These are phyloP conservation scores for Aspergillus neotritici DNA, from an alignment of 2,329 filamentous ascomycete species.

Conservation along the genomic window DNA sequence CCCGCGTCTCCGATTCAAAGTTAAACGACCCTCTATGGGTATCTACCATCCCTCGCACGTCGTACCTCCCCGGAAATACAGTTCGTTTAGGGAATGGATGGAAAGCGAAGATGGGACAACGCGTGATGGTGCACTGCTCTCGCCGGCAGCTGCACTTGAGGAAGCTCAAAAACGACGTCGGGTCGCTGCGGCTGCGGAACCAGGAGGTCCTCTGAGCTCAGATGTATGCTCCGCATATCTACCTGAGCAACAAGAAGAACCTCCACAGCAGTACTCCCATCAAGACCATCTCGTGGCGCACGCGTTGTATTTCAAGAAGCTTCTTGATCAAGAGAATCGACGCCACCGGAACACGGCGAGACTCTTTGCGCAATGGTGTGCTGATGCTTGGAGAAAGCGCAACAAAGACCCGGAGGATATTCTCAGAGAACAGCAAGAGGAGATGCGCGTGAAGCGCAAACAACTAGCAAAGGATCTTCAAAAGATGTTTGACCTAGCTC, in stretches of 20 bases:
- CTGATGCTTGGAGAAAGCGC: conserved; percentile 38
- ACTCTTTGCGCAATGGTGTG: conserved; percentile 58
- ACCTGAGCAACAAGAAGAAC: conserved; percentile 68
- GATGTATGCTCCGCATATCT: conserved; percentile 66
- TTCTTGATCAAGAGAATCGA: conserved; percentile 73
- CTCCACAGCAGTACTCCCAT: conserved; percentile 75
- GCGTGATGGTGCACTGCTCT: conserved; percentile 42
- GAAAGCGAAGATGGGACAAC: conserved; percentile 45
- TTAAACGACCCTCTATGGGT: conserved; percentile 47
- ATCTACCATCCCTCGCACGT: conserved; percentile 50
- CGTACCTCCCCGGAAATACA: conserved; percentile 40
- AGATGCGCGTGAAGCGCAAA: conserved; percentile 64
- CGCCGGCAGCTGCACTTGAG: conserved; percentile 56
- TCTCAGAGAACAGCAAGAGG: conserved; percentile 66
- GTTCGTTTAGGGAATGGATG: conserved; percentile 62
- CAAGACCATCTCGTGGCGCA: conserved; percentile 79
- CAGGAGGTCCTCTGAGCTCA: conserved; percentile 68
- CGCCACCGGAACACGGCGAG: conserved; percentile 73
- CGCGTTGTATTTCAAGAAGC: conserved; percentile 69
- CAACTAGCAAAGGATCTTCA: conserved; percentile 62
- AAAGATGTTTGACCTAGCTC: conserved; percentile 56
- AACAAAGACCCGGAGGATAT: conserved; percentile 62
- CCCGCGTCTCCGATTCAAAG: conserved; percentile 42
- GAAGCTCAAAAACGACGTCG: conserved; percentile 66
- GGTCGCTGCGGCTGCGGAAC: conserved; percentile 66